These are phyloP conservation scores for Coriaria nepalensis DNA, from an alignment of 306 rosid species.

Conservation along the genomic window DNA sequence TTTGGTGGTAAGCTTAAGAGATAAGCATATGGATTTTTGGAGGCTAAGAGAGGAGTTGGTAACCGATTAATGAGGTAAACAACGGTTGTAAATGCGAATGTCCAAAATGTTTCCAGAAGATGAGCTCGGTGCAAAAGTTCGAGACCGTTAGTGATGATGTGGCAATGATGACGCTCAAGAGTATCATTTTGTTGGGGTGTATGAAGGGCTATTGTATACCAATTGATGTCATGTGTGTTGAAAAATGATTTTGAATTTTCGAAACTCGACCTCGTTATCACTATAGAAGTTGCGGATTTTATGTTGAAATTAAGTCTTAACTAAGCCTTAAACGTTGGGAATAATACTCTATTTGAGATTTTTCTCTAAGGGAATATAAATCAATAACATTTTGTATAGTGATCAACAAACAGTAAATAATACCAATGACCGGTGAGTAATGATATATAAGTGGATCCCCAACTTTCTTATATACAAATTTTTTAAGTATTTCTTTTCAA, in stretches of 20 bases:
- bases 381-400: slow-evolving; percentile 1
- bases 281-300: neutral
- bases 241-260: no score
- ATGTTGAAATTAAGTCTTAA: neutral
- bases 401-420: neutral
- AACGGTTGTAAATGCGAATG: neutral
- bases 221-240: neutral
- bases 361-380: neutral
- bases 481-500: no score
- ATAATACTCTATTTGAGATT: slow-evolving; percentile 3
- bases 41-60: neutral
- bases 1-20: no score
- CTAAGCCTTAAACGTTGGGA: fast-evolving
- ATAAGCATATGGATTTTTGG: neutral
- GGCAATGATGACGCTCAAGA: neutral
- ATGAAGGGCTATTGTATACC: neutral
- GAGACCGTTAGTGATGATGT: neutral
- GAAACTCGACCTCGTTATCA: neutral
- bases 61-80: slow-evolving; percentile 1
- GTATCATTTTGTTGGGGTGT: neutral
- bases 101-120: neutral
- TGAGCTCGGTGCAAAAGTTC: neutral
- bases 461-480: no score
- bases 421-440: neutral
- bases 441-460: no score